Conservation (phyloP, 257 asterid genomes). For the Rhazya stricta region DNA sequence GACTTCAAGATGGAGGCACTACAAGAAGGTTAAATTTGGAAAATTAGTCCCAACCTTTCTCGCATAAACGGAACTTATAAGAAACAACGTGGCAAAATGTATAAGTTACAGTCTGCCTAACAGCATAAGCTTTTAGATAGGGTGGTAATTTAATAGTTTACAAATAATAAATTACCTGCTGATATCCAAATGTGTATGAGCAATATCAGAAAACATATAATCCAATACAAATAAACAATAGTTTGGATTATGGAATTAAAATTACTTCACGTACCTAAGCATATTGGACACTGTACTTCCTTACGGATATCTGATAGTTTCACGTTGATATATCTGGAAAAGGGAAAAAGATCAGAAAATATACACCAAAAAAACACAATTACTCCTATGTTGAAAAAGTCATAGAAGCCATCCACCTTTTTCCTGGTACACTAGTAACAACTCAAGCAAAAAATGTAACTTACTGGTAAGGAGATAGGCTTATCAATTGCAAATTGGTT, state of each 20-base stretch:
- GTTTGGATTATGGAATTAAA: not conserved
- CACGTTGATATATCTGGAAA: conserved; percentile 57
- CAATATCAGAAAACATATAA: not conserved
- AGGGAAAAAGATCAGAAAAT: not conserved
- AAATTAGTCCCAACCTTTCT: not conserved
- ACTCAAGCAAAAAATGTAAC: not conserved
- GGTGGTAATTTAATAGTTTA: not conserved
- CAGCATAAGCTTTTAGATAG: not conserved
- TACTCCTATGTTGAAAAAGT: not conserved
- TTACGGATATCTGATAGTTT: conserved; percentile 86
- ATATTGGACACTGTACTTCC: conserved; percentile 99
- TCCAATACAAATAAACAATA: not conserved
- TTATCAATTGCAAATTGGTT: not conserved
- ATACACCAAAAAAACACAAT: not conserved
- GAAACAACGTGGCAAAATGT: not conserved
- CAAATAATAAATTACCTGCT: not conserved
- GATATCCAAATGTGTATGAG: not conserved
- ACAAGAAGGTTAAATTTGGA: not conserved
- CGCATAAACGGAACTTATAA: not conserved
- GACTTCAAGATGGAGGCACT: not conserved
- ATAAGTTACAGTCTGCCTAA: not conserved
- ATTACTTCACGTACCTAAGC: conserved; percentile 52
- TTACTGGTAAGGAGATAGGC: not conserved
- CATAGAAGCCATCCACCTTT: not conserved
- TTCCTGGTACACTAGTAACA: not conserved